Conservation (phyloP, 208 protist species). For the Trypanosoma boissoni region DNA sequence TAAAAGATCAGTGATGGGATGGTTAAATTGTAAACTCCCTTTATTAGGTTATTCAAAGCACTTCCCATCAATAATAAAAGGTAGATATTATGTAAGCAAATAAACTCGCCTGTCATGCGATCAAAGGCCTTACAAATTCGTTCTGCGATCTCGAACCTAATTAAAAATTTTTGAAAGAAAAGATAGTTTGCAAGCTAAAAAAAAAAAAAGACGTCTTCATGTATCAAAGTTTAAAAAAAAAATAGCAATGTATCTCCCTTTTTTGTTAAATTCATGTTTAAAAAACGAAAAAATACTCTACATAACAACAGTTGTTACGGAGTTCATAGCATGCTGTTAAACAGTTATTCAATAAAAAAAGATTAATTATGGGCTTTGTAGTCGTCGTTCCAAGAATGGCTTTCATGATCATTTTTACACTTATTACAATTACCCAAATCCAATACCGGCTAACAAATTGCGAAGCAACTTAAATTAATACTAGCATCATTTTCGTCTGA, state of each 20-base stretch:
- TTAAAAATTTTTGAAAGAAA: constrained; percentile 11
- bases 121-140: too few species aligned
- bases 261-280: constrained; percentile 4
- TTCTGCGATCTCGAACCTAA: too few species aligned
- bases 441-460: too few species aligned
- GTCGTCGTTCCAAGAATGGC: too few species aligned
- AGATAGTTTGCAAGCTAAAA: neutral
- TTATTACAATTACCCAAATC: too few species aligned
- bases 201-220: neutral
- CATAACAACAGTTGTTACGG: neutral
- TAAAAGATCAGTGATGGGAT: too few species aligned
- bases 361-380: neutral
- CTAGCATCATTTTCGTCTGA: constrained; percentile 15
- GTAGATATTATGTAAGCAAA: too few species aligned
- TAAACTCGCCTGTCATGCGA: too few species aligned
- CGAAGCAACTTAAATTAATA: neutral
- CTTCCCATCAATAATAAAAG: too few species aligned
- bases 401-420: too few species aligned
- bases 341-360: constrained; percentile 2
- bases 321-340: neutral
- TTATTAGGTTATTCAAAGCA: too few species aligned
- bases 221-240: neutral
- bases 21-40: too few species aligned
- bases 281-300: neutral
- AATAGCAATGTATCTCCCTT: neutral